Evolutionary conservation across 768 basidiomycete genomes (phyloP).

Genomic region (Lactarius tabidus): DNA sequence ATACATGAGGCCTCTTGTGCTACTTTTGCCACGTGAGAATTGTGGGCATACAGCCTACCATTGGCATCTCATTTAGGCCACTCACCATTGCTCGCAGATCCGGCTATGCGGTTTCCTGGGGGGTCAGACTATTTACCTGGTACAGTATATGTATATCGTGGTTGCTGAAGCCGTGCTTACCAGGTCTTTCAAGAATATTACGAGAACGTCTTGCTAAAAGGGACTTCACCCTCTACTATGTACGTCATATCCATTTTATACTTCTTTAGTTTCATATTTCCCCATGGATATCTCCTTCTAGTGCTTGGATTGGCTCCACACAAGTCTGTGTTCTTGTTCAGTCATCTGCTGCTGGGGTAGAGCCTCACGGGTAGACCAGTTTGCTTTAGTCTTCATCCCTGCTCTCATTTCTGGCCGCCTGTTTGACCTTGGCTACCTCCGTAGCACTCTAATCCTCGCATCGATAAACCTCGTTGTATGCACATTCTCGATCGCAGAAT

Average conservation of each 20-base stretch:
- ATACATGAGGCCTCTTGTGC: too few species aligned
- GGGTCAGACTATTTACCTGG: constrained; percentile 43
- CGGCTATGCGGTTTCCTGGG: constrained; percentile 73
- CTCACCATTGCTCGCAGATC: constrained; percentile 37
- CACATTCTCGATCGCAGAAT: constrained; percentile 63
- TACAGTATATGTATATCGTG: neutral
- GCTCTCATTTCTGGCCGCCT: too few species aligned
- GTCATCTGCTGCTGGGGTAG: too few species aligned
- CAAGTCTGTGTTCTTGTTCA: constrained; percentile 52
- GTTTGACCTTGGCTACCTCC: constrained; percentile 71
- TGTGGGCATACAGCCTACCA: neutral
- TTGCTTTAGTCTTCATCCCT: constrained; percentile 58
- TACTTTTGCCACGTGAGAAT: constrained; percentile 40
- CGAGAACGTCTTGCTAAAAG: constrained; percentile 45
- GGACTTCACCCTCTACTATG: constrained; percentile 59
- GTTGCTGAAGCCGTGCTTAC: neutral
- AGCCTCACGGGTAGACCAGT: constrained; percentile 37
- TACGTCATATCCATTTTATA: constrained; percentile 28
- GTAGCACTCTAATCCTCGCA: constrained; percentile 43
- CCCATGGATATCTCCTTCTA: constrained; percentile 29
- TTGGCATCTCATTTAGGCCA: neutral
- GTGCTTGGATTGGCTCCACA: constrained; percentile 77
- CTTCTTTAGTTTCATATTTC: neutral
- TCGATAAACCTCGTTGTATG: constrained; percentile 49
- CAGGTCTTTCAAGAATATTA: constrained; percentile 76